Percentiles rank a stretch among this genome's conserved stretches.
Conservation (phyloP, 73 alveolate species). For the Stentor roeselii region DNA sequence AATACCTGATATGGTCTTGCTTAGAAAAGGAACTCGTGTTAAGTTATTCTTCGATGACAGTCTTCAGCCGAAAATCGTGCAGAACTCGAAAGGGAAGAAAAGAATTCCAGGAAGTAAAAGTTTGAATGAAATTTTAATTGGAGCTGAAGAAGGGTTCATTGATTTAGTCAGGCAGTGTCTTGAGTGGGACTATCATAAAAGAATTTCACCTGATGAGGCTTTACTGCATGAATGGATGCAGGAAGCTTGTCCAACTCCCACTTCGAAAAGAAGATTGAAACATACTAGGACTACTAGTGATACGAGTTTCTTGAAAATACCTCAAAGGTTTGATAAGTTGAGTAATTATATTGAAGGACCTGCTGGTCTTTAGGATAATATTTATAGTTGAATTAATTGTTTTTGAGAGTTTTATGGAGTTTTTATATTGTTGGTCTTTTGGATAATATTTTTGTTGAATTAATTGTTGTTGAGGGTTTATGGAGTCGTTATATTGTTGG, state of each 20-base stretch:
- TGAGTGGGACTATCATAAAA: constrained; percentile 86
- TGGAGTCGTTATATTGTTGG: no score
- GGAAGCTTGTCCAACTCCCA: constrained; percentile 28
- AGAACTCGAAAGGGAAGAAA: constrained; percentile 71
- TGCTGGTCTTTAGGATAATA: not conserved
- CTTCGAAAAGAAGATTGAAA: constrained; percentile 8
- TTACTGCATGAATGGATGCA: constrained; percentile 77
- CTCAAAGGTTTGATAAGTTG: not conserved
- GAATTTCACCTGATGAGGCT: constrained; percentile 92
- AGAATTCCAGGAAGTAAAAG: constrained; percentile 70
- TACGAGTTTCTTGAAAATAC: not conserved
- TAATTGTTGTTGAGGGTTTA: no score
- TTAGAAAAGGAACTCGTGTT: constrained; percentile 35
- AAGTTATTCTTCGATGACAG: constrained; percentile 66
- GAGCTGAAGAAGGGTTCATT: constrained; percentile 62
- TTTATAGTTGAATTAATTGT: no score
- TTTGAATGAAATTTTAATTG: constrained; percentile 45
- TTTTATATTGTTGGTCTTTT: no score
- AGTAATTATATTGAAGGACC: not conserved
- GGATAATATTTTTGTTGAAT: no score
- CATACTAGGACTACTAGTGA: constrained; percentile 9
- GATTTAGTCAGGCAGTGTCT: constrained; percentile 79
- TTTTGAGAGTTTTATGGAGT: no score
- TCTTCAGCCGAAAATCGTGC: constrained; percentile 50
- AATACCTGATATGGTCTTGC: constrained; percentile 44